These are phyloP conservation scores for Camellia sinensis DNA, from an alignment of 148 eudicot genomes.

Conservation along the genomic window DNA sequence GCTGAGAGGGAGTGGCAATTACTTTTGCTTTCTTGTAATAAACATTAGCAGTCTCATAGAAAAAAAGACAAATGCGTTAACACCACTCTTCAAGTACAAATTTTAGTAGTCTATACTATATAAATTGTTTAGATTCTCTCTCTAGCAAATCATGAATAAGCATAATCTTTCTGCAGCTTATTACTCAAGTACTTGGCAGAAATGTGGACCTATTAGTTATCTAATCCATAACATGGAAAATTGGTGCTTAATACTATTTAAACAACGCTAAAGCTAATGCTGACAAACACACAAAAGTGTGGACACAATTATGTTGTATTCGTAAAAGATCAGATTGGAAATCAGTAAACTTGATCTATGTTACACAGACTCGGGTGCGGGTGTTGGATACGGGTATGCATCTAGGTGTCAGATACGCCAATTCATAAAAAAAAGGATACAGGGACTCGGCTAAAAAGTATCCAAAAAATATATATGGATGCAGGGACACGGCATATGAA, in stretches of 20 bases:
- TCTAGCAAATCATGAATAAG: background rate
- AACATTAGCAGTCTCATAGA: slow-evolving; percentile 4
- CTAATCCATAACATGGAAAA: background rate
- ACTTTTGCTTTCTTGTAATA: background rate
- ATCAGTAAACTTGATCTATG: background rate
- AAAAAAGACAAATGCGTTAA: background rate
- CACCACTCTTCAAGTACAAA: background rate
- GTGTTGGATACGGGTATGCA: too few species aligned
- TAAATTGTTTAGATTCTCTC: background rate
- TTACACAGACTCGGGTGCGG: too few species aligned
- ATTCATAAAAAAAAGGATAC: too few species aligned
- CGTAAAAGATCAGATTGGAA: background rate
- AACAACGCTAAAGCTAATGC: background rate
- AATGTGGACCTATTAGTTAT: background rate
- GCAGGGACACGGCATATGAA: too few species aligned
- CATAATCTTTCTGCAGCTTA: slow-evolving; percentile 1
- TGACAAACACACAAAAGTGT: background rate
- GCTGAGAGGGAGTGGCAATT: background rate
- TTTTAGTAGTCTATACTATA: background rate
- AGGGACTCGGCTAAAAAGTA: too few species aligned
- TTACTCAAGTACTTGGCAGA: background rate
- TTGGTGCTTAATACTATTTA: background rate
- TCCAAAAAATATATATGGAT: too few species aligned
- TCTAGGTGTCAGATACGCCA: too few species aligned
- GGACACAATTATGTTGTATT: background rate